A percentile compares a stretch with the other conserved stretches of the same genome.
Evolutionary conservation across 2,329 filamentous ascomycete species (phyloP).

Genomic region (Fusarium nygamai): DNA sequence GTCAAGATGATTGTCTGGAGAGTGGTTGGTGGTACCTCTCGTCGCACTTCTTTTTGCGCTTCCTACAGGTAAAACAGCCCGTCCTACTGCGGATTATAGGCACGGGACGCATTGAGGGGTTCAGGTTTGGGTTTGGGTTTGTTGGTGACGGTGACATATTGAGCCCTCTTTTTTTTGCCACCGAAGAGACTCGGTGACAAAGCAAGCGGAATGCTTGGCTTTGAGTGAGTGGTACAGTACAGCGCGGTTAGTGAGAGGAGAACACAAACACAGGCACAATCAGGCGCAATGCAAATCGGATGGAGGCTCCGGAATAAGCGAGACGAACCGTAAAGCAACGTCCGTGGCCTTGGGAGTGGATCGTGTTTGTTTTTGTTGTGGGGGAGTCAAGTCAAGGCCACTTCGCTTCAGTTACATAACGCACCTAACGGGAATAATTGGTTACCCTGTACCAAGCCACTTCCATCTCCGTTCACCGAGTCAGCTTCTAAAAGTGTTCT

Average conservation of each 20-base stretch:
- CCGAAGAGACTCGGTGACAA: conserved; percentile 2
- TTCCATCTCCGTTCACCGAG: not conserved
- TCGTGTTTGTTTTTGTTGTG: conserved; percentile 29
- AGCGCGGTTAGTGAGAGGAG: conserved; percentile 16
- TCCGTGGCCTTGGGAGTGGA: conserved; percentile 21
- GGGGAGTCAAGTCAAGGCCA: conserved; percentile 18
- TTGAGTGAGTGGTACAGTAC: not conserved
- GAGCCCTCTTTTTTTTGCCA: conserved; percentile 4
- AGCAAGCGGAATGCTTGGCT: not conserved
- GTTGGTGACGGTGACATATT: conserved; percentile 8
- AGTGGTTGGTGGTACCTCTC: conserved; percentile 45
- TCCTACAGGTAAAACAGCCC: conserved; percentile 60
- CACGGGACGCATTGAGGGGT: conserved; percentile 43
- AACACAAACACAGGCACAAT: not conserved
- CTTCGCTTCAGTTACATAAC: not conserved
- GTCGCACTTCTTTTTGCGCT: conserved; percentile 65
- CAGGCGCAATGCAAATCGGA: conserved; percentile 26
- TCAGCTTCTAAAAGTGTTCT: conserved; percentile 10
- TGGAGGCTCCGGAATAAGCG: conserved; percentile 35
- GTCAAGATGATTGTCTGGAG: not conserved
- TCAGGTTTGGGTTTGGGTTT: conserved; percentile 1
- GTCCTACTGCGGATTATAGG: conserved; percentile 52
- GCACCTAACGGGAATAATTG: not conserved
- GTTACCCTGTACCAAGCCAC: conserved; percentile 26
- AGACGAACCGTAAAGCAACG: not conserved